Evolutionary conservation across 768 basidiomycete species (phyloP), one percentile per base, ranked within the genome.

Genomic region (Macrolepiota dolichaula): DNA sequence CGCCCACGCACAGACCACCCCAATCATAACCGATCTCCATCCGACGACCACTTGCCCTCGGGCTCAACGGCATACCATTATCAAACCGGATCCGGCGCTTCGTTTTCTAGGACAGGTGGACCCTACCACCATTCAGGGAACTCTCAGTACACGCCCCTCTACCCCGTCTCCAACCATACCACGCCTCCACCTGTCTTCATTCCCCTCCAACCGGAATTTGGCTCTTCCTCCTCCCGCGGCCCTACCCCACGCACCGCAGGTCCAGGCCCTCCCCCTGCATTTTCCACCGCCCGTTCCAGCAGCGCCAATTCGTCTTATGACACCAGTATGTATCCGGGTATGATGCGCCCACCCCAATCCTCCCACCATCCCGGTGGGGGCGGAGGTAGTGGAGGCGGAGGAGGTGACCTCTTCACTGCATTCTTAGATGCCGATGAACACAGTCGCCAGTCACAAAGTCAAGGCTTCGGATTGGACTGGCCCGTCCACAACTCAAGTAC

Each of bases 1-100:
- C 59, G 59, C 59, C 59, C 59, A 60, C 59, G 59, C 59, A 60
- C 59, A 53, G 59, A 53, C 59, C 59, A 60, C 51, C 59, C 59
- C 32, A 53, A 24, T 24, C 59, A 60, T 44, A 60, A 42, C 59
- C 59, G 59, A 44, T 60, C 59, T 60, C 59, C 59, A 35, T 60
- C 59, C 59, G 59, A 60, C 42, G 59, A 60, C 51, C 59, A 60
- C 29, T 17, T 60, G 15, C 59, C 59, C 52, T 60, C 59, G n/a
- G 59, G 51, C 24, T 60, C 59, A 38, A 38, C 49, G 17, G 51
- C 24, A n/a, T 60, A 60, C 27, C 40, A 59, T 52, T 52, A 60
- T 29, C 51, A 40, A 60, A 52, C 59, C 36, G 59, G 59, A 12
- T 60, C 59, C 36, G 50, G 57, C 17, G 38, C 50, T 29, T 54